Evolutionary conservation across 1,139 yeast genomes (phyloP).

Genomic region (Debaryomyces sp.): DNA sequence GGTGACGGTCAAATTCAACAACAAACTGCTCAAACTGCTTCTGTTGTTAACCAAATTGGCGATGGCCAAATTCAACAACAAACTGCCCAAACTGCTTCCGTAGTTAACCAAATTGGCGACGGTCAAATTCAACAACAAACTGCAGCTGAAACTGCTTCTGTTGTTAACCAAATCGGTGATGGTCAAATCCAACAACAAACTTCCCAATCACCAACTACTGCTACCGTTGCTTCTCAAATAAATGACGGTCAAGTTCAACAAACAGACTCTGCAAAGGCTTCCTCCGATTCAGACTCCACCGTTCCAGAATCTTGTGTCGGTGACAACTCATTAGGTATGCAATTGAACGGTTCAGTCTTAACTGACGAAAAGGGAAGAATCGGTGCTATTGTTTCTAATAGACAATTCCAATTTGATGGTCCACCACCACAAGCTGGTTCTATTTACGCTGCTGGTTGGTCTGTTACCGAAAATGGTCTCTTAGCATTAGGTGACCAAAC

Average conservation of each 20-base stretch:
- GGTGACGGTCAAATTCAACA: slow-evolving; percentile 46
- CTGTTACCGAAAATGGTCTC: slow-evolving; percentile 62
- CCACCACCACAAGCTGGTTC: slow-evolving; percentile 93
- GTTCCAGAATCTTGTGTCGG: slow-evolving; percentile 46
- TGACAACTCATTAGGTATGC: slow-evolving; percentile 56
- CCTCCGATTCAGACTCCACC: slow-evolving; percentile 13
- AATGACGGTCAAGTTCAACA: slow-evolving; percentile 40
- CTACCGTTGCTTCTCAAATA: slow-evolving; percentile 33
- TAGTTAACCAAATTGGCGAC: slow-evolving; percentile 56
- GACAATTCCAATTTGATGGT: slow-evolving; percentile 88
- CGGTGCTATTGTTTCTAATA: slow-evolving; percentile 82
- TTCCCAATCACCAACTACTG: slow-evolving; percentile 29
- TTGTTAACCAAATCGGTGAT: slow-evolving; percentile 35
- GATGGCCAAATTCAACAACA: slow-evolving; percentile 42
- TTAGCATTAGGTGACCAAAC: slow-evolving; percentile 69
- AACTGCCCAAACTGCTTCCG: slow-evolving; percentile 36
- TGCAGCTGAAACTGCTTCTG: slow-evolving; percentile 26
- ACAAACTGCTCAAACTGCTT: slow-evolving; percentile 33
- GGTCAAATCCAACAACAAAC: slow-evolving; percentile 55
- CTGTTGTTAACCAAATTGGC: slow-evolving; percentile 34
- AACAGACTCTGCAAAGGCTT: slow-evolving; percentile 19
- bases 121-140: slow-evolving; percentile 66
- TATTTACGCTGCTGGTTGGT: slow-evolving; percentile 86
- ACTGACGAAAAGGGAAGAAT: slow-evolving; percentile 69
- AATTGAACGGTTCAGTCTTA: slow-evolving; percentile 54